Percentiles rank a stretch among this genome's conserved stretches.
Evolutionary conservation across 2,329 filamentous ascomycete species (phyloP).

Genomic region (Colletotrichum graminicola): DNA sequence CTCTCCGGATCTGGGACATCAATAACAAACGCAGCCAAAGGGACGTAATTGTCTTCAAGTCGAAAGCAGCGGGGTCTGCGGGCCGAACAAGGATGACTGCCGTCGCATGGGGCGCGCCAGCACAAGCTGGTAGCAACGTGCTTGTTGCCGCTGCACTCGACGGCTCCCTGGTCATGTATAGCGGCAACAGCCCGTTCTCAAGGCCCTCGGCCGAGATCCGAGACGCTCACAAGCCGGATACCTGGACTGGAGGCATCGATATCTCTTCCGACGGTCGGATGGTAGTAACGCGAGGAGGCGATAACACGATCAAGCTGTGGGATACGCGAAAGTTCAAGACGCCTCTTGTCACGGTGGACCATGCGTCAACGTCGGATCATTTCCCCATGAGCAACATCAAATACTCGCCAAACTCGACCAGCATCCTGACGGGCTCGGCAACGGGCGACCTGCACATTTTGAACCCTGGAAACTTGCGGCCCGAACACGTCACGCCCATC

Average conservation of each 20-base stretch:
- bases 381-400: slow-evolving; percentile 89
- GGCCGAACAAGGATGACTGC: slow-evolving; percentile 95
- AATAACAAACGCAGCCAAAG: slow-evolving; percentile 92
- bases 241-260: slow-evolving; percentile 93
- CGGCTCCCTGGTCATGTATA: slow-evolving; percentile 92
- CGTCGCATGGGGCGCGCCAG: slow-evolving; percentile 84
- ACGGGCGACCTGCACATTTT: slow-evolving; percentile 91
- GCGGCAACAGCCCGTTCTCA: slow-evolving; percentile 86
- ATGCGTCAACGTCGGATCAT: slow-evolving; percentile 84
- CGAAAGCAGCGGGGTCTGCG: slow-evolving; percentile 85
- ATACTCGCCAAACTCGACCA: slow-evolving; percentile 86
- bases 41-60: slow-evolving; percentile 96
- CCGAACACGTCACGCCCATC: slow-evolving; percentile 89
- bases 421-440: slow-evolving; percentile 89
- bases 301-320: slow-evolving; percentile 95
- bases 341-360: slow-evolving; percentile 82
- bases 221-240: slow-evolving; percentile 83
- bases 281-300: slow-evolving; percentile 90
- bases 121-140: slow-evolving; percentile 82
- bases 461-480: slow-evolving; percentile 88
- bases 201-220: slow-evolving; percentile 86
- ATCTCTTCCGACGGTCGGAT: slow-evolving; percentile 92
- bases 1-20: slow-evolving; percentile 95
- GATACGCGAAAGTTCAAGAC: slow-evolving; percentile 96
- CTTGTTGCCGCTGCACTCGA: slow-evolving; percentile 88